phyloP scores from a whole-genome alignment of 192 early-diverging fungal genomes.

The Bifiguratus adelaidae region DNA sequence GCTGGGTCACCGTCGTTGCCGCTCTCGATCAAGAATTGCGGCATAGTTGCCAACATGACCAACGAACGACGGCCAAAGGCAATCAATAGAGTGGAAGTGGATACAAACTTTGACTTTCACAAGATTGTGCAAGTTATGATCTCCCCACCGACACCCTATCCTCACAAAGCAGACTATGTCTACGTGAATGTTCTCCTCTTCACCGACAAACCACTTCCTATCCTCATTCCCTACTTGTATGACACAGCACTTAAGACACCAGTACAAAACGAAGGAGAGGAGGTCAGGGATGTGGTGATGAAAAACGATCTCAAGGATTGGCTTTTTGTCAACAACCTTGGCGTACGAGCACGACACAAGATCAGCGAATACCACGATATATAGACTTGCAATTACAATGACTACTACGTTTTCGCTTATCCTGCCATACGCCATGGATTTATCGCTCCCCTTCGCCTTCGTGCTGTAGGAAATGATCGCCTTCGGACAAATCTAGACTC shows the following conservation, averaged over 20 bases:
- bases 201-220: slow-evolving; percentile 25
- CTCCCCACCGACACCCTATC: slow-evolving; percentile 32
- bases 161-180: slow-evolving; percentile 33
- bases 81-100: slow-evolving; percentile 33
- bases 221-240: slow-evolving; percentile 41
- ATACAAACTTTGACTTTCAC: slow-evolving; percentile 23
- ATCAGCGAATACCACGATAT: slow-evolving; percentile 45
- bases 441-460: no score
- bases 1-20: neutral
- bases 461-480: no score
- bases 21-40: slow-evolving; percentile 23
- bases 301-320: slow-evolving; percentile 49
- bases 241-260: slow-evolving; percentile 27
- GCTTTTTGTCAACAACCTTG: slow-evolving; percentile 37
- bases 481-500: no score
- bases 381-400: no score
- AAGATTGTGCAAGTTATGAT: slow-evolving; percentile 43
- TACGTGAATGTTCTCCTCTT: slow-evolving; percentile 42
- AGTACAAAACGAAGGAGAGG: slow-evolving; percentile 15
- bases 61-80: slow-evolving; percentile 23
- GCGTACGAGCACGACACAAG: slow-evolving; percentile 28
- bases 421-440: no score
- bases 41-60: slow-evolving; percentile 25
- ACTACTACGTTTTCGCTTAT: no score
- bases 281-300: slow-evolving; percentile 15